Evolutionary conservation across 2,329 filamentous ascomycete genomes (phyloP).

Genomic region (Paracorniculantispora psalliotae): DNA sequence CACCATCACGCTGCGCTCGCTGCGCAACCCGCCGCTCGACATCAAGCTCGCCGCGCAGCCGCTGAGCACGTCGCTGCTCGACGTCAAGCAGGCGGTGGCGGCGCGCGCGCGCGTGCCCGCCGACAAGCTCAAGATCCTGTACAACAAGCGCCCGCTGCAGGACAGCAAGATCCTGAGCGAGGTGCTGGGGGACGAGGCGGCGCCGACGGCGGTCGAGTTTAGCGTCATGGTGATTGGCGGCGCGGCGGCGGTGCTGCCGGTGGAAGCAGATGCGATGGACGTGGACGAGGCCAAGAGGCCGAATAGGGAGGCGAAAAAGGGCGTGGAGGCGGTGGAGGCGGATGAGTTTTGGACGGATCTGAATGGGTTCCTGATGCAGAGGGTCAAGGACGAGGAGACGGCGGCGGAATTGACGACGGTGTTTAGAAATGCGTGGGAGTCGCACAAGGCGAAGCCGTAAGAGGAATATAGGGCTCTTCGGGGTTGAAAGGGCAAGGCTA

Average conservation of each 20-base stretch:
- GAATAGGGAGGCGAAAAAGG: neutral
- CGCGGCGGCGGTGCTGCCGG: conserved; percentile 40
- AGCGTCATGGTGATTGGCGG: conserved; percentile 85
- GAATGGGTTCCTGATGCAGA: conserved; percentile 71
- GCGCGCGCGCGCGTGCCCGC: conserved; percentile 56
- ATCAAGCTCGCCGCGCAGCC: conserved; percentile 60
- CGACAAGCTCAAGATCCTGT: conserved; percentile 81
- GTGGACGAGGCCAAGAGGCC: conserved; percentile 22
- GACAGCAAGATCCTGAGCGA: conserved; percentile 77
- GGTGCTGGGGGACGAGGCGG: conserved; percentile 51
- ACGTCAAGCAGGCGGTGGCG: conserved; percentile 69
- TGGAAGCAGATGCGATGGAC: conserved; percentile 29
- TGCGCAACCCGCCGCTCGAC: conserved; percentile 68
- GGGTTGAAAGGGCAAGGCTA: neutral
- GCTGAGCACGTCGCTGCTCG: conserved; percentile 67
- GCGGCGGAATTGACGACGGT: conserved; percentile 60
- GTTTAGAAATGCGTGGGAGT: conserved; percentile 69
- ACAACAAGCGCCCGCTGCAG: conserved; percentile 78
- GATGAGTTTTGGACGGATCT: conserved; percentile 85
- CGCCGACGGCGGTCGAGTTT: conserved; percentile 60
- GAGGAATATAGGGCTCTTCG: neutral
- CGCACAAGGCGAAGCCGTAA: conserved; percentile 31
- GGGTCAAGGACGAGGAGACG: conserved; percentile 64
- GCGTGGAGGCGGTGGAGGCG: conserved; percentile 44
- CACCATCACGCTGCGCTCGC: conserved; percentile 64